Evolutionary conservation across 163 green algal species (phyloP), one percentile per base, ranked within the genome.

Genomic region (Volvox carteri): DNA sequence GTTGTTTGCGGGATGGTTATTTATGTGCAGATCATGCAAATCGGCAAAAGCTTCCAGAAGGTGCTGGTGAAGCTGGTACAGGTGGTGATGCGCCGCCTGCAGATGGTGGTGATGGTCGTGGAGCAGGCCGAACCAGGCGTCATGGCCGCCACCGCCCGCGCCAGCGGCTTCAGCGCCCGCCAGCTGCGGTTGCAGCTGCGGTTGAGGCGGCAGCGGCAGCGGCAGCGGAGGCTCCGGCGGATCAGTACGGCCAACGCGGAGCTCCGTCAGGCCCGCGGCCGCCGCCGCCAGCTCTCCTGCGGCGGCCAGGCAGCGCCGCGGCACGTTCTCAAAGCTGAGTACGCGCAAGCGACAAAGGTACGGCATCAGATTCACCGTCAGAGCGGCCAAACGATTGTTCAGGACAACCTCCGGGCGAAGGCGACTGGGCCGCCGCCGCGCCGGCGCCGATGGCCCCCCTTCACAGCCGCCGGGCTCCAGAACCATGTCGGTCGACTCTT

Each of bases 291-390:
- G 37, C 60, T n/a, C 44, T 19, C 65, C 81, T 0, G 81, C 81
- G 14, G 81, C 81, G 19, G 44, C 81, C 81, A 87, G 70, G 48
- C 65, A 79, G 81, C 81, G 65, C 19, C 65, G 65, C 23, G 81
- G 81, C 21, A 87, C 35, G 2, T 79, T 18, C 7, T 78, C 44
- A 42, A 86, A 30, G 21, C 35, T 28, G n/a, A 86, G 44, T 7
- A 33, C 12, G 8, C 46, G 21, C 41, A 86, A 60, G 60, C 62
- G 42, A 30, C 19, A 60, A 9, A 86, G 79, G 42, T 67, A n/a
- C 8, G 79, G 79, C 44, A 86, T 16, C n/a, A 86, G 44, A 30
- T 67, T 54, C 33, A 18, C n/a, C 9, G 79, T 50, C 23, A 86
- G 42, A 0, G 60, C 60, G 7, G 4, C 30, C 60, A 86, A 46